These are phyloP conservation scores for Vicia faba DNA, from an alignment of 306 rosid genomes.

Conservation along the genomic window DNA sequence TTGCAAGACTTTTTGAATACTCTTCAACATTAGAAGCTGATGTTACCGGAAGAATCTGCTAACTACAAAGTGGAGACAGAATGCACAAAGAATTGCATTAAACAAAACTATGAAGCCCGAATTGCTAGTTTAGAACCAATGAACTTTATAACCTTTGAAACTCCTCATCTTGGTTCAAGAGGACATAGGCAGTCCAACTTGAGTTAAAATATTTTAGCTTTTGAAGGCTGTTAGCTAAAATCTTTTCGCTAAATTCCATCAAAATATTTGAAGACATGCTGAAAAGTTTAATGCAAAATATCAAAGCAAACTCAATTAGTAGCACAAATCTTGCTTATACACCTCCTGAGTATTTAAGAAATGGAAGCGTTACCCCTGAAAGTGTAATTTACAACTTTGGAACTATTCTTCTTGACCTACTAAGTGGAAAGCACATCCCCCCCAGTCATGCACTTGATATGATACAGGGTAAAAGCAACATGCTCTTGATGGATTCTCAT, in stretches of 20 bases:
- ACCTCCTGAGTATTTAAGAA: conserved; percentile 92
- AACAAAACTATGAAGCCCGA: conserved; percentile 49
- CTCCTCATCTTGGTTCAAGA: conserved; percentile 96
- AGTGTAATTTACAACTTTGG: conserved; percentile 98
- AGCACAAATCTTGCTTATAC: conserved; percentile 68
- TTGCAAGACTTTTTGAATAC: conserved; percentile 68
- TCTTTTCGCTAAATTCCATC: neutral
- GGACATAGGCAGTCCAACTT: conserved; percentile 57
- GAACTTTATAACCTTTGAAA: conserved; percentile 90
- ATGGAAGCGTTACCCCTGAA: conserved; percentile 97
- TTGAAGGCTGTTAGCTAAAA: neutral
- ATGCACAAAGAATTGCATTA: conserved; percentile 41
- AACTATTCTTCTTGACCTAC: conserved; percentile 88
- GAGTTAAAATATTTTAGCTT: conserved; percentile 21
- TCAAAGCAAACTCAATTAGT: conserved; percentile 10
- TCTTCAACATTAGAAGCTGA: conserved; percentile 45
- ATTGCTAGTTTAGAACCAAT: conserved; percentile 90
- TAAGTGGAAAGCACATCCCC: conserved; percentile 98
- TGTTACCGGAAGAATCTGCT: conserved; percentile 37
- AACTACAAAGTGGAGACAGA: conserved; percentile 46
- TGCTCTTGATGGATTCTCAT: conserved; percentile 91
- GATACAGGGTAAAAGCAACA: conserved; percentile 88
- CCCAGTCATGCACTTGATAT: conserved; percentile 98
- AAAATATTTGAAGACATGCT: neutral
- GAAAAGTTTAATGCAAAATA: conserved; percentile 1